These are phyloP conservation scores for Prunus dulcis DNA, from an alignment of 306 rosid species.

Conservation along the genomic window DNA sequence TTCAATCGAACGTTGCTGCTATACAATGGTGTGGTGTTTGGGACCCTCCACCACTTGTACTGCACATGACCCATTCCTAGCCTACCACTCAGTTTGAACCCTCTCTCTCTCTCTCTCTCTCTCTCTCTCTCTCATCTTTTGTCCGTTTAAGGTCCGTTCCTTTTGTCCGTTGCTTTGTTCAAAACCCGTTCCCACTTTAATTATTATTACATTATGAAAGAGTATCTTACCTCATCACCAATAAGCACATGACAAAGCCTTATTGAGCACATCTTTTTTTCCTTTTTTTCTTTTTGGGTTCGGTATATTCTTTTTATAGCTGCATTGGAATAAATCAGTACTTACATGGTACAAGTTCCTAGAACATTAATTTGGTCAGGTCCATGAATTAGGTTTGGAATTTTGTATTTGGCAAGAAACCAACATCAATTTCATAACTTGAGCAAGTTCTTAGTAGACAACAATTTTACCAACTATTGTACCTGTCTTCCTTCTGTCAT, in stretches of 20 bases:
- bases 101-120: not conserved
- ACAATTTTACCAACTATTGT: too few species aligned
- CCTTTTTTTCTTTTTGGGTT: not conserved
- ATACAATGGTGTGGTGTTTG: slow-evolving; percentile 9
- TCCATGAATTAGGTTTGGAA: not conserved
- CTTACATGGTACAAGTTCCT: not conserved
- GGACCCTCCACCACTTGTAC: slow-evolving; percentile 18
- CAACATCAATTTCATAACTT: not conserved
- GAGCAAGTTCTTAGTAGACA: not conserved
- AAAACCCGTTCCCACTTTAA: slow-evolving; percentile 2
- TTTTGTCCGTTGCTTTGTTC: slow-evolving; percentile 31
- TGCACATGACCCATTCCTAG: slow-evolving; percentile 27
- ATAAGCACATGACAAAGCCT: not conserved
- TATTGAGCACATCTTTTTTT: not conserved
- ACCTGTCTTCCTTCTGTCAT: not conserved
- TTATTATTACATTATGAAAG: not conserved
- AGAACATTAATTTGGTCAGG: not conserved
- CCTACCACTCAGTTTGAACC: not conserved
- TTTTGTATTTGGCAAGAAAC: not conserved
- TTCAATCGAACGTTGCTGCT: slow-evolving; percentile 21
- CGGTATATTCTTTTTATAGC: too few species aligned
- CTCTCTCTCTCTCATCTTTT: not conserved
- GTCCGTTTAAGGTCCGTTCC: slow-evolving; percentile 32
- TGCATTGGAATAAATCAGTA: not conserved
- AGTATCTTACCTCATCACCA: not conserved